These are phyloP conservation scores for Apiospora malaysiana DNA, from an alignment of 2,329 filamentous ascomycete species.

Conservation along the genomic window DNA sequence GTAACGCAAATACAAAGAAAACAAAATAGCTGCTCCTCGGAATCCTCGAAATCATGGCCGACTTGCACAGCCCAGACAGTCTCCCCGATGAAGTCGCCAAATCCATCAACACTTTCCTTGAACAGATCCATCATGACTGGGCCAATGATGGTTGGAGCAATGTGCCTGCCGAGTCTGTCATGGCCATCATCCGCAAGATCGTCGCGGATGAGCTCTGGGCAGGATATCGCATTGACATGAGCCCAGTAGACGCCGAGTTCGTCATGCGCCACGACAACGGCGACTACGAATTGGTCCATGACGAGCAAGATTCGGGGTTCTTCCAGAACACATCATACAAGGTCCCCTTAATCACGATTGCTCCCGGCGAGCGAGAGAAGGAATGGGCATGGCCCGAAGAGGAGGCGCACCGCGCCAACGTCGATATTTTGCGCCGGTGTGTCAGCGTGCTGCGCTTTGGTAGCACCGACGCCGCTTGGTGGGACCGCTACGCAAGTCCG, in stretches of 20 bases:
- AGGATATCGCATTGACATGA: not conserved
- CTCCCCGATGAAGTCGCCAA: not conserved
- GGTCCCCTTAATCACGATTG: not conserved
- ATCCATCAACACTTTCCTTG: not conserved
- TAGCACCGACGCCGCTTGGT: not conserved
- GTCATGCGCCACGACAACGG: not conserved
- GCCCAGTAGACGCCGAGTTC: not conserved
- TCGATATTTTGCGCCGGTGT: not conserved
- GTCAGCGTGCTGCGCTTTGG: not conserved
- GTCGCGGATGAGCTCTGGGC: not conserved
- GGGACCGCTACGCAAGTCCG: not conserved
- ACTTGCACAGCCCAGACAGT: too few species aligned
- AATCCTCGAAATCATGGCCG: not conserved
- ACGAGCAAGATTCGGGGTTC: not conserved
- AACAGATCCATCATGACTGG: not conserved
- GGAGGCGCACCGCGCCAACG: not conserved
- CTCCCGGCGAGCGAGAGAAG: not conserved
- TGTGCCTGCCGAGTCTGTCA: not conserved
- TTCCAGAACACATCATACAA: not conserved
- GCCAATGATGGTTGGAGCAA: not conserved
- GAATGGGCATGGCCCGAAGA: not conserved
- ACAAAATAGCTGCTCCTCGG: too few species aligned
- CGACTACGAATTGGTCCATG: not conserved
- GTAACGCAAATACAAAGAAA: not conserved
- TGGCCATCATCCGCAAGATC: not conserved